phyloP scores from a whole-genome alignment of 345 rosid genomes.

The Excoecaria agallocha region DNA sequence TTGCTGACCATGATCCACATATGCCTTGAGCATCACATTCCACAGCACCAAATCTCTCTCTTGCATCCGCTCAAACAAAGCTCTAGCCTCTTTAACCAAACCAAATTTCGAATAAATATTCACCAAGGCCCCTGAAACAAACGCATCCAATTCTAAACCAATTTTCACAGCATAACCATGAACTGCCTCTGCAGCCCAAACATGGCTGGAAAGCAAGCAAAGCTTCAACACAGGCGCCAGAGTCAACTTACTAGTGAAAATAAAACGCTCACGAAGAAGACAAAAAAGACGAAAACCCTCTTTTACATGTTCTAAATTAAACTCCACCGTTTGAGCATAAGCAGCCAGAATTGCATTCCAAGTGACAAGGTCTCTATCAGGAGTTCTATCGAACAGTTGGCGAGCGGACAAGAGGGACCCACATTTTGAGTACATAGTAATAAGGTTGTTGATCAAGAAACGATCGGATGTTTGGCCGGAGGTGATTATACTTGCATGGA shows the following conservation, averaged over 20 bases:
- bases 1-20: constrained; percentile 36
- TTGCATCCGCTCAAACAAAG: constrained; percentile 45
- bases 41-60: constrained; percentile 53
- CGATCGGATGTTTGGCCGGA: constrained; percentile 40
- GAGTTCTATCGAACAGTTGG: constrained; percentile 51
- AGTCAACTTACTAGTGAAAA: constrained; percentile 44
- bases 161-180: constrained; percentile 59
- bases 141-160: constrained; percentile 45
- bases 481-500: constrained; percentile 42
- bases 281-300: constrained; percentile 46
- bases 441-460: constrained; percentile 52
- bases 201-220: constrained; percentile 45
- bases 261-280: constrained; percentile 28
- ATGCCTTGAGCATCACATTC: constrained; percentile 57
- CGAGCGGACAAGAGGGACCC: constrained; percentile 51
- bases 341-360: constrained; percentile 61
- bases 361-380: constrained; percentile 46
- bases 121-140: constrained; percentile 50
- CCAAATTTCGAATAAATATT: constrained; percentile 52
- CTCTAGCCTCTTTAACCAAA: constrained; percentile 41
- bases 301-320: constrained; percentile 19
- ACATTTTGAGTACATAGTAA: constrained; percentile 45
- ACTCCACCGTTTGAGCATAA: constrained; percentile 40
- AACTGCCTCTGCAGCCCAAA: constrained; percentile 47
- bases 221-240: constrained; percentile 53